Evolutionary conservation across 2,329 filamentous ascomycete species (phyloP).

Genomic region (Metarhizium humberi): DNA sequence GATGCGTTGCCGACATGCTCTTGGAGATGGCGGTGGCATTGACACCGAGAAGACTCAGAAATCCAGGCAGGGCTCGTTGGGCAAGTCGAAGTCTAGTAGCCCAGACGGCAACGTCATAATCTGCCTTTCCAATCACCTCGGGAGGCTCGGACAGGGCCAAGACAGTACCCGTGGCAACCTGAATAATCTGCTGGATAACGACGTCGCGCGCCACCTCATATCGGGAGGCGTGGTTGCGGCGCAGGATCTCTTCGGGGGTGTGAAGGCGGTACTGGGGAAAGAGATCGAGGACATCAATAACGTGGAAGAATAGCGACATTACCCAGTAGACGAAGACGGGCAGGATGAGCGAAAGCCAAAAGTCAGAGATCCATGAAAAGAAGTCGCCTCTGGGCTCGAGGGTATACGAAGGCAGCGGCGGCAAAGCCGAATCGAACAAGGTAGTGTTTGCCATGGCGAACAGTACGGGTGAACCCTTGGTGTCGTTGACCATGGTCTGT

Average conservation of each 20-base stretch:
- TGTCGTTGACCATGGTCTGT: constrained; percentile 30
- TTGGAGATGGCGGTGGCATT: constrained; percentile 68
- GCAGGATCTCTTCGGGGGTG: constrained; percentile 82
- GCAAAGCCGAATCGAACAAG: constrained; percentile 51
- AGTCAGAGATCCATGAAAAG: constrained; percentile 71
- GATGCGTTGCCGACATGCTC: constrained; percentile 61
- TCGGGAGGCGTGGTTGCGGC: constrained; percentile 77
- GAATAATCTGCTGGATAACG: constrained; percentile 82
- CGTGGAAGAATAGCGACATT: constrained; percentile 77
- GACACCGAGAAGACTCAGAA: constrained; percentile 65
- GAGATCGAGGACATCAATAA: constrained; percentile 74
- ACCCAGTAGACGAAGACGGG: constrained; percentile 84
- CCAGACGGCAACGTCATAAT: constrained; percentile 86
- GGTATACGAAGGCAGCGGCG: constrained; percentile 77
- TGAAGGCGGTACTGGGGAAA: constrained; percentile 90
- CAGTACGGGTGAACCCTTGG: constrained; percentile 17
- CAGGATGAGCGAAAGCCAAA: constrained; percentile 63
- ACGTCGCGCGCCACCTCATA: constrained; percentile 87
- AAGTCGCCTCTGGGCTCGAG: constrained; percentile 62
- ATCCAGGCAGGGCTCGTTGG: constrained; percentile 65
- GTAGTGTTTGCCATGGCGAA: constrained; percentile 42
- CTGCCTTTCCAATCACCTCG: constrained; percentile 66
- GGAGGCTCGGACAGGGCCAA: constrained; percentile 64
- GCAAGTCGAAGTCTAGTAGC: constrained; percentile 71
- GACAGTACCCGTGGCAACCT: constrained; percentile 61